Evolutionary conservation across 2,329 filamentous ascomycete species (phyloP).

Genomic region (Ascochyta viciae-villosae): DNA sequence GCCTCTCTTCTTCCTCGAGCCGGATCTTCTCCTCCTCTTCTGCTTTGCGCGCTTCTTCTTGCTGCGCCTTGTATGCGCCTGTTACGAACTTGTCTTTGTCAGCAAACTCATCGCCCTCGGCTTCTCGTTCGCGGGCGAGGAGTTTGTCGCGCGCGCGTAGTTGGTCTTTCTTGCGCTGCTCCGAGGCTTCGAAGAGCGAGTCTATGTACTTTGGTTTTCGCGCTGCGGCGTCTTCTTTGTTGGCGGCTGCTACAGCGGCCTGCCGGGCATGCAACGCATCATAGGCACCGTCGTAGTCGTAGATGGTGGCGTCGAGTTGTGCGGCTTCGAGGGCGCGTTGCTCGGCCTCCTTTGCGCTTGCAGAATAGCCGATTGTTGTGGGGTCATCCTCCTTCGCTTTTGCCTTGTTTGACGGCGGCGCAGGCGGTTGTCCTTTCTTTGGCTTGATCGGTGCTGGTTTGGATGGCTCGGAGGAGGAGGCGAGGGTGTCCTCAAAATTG

Average conservation of each 20-base stretch:
- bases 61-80: conserved; percentile 80
- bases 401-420: conserved; percentile 49
- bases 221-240: conserved; percentile 62
- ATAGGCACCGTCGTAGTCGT: conserved; percentile 86
- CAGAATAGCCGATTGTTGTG: conserved; percentile 66
- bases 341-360: conserved; percentile 67
- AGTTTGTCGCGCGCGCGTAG: conserved; percentile 82
- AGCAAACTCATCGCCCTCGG: conserved; percentile 79
- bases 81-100: conserved; percentile 90
- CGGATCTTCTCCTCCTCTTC: conserved; percentile 74
- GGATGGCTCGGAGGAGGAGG: conserved; percentile 28
- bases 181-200: conserved; percentile 74
- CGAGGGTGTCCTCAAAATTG: conserved; percentile 63
- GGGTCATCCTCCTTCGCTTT: conserved; percentile 43
- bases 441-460: conserved; percentile 41
- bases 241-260: conserved; percentile 64
- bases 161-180: conserved; percentile 78
- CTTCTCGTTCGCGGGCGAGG: conserved; percentile 77
- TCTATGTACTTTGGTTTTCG: conserved; percentile 81
- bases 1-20: conserved; percentile 70
- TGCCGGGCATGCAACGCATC: conserved; percentile 70
- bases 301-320: conserved; percentile 74
- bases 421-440: conserved; percentile 45
- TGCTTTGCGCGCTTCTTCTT: conserved; percentile 73
- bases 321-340: conserved; percentile 70